Conservation (phyloP, 371 early-diverging fungal species). For the Conidiobolus coronatus region DNA sequence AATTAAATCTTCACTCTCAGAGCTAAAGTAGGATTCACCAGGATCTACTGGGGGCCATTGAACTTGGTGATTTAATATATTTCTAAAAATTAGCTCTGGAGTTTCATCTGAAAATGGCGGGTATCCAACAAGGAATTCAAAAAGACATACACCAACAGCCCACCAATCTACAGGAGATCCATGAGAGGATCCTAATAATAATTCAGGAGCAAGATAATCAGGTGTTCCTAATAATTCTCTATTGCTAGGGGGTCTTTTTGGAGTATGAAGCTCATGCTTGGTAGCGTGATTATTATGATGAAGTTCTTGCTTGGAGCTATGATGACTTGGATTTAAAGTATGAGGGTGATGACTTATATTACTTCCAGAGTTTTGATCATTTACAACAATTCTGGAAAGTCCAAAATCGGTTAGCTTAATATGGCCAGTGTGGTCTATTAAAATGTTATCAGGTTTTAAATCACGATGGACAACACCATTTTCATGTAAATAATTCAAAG, state of each 20-base stretch:
- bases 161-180: conserved; percentile 84
- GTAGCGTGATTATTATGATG: background rate
- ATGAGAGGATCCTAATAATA: conserved; percentile 64
- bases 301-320: background rate
- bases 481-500: conserved; percentile 74
- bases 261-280: background rate
- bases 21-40: conserved; percentile 17
- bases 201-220: conserved; percentile 91
- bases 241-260: background rate
- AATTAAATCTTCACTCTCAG: conserved; percentile 75
- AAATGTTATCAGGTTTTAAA: conserved; percentile 61
- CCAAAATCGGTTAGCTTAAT: conserved; percentile 86
- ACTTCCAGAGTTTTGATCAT: background rate
- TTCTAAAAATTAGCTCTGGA: conserved; percentile 65
- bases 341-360: background rate
- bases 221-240: conserved; percentile 60
- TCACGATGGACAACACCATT: conserved; percentile 69
- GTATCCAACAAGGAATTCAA: conserved; percentile 69
- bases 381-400: conserved; percentile 47
- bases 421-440: conserved; percentile 54
- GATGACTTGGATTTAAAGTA: background rate
- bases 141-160: conserved; percentile 75
- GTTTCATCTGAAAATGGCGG: conserved; percentile 78
- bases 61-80: conserved; percentile 48
- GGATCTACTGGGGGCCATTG: conserved; percentile 42